These are phyloP conservation scores for Tetragonia tetragonoides DNA, from an alignment of 148 eudicot genomes.

Conservation along the genomic window DNA sequence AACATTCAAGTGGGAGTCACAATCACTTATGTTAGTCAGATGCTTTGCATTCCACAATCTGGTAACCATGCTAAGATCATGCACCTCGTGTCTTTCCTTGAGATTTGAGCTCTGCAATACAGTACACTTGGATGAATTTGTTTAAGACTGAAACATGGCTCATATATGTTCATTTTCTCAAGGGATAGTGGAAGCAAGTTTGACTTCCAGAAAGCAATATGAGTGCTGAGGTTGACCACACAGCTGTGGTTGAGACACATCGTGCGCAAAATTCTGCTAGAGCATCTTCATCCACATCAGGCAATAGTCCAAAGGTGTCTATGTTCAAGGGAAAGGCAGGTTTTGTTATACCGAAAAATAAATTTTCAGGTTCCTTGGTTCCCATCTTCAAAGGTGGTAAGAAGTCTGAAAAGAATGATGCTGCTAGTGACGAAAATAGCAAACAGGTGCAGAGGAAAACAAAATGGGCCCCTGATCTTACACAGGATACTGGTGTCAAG, in stretches of 20 bases:
- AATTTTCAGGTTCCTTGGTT: constrained; percentile 86
- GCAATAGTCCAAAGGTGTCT: constrained; percentile 50
- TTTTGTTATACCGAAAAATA: constrained; percentile 94
- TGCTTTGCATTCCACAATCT: too few relatives aligned
- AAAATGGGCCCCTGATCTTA: constrained; percentile 85
- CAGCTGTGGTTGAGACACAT: constrained; percentile 25
- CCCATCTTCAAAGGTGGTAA: constrained; percentile 62
- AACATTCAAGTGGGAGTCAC: too few relatives aligned
- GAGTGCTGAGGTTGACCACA: constrained; percentile 46
- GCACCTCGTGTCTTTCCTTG: not conserved
- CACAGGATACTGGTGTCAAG: constrained; percentile 70
- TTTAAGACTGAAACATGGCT: not conserved
- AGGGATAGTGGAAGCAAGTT: constrained; percentile 13
- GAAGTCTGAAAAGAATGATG: constrained; percentile 52
- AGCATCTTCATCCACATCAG: constrained; percentile 39
- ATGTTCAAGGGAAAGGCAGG: constrained; percentile 76
- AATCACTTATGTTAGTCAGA: too few relatives aligned
- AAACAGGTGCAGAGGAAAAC: constrained; percentile 74
- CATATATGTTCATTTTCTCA: not conserved
- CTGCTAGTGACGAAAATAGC: constrained; percentile 45
- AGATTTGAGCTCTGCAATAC: not conserved
- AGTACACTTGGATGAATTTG: not conserved
- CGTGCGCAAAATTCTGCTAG: constrained; percentile 29
- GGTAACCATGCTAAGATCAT: too few relatives aligned
- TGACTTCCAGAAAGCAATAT: constrained; percentile 30